phyloP scores from a whole-genome alignment of 2,329 filamentous ascomycete species.

The Dactylonectria macrodidyma region DNA sequence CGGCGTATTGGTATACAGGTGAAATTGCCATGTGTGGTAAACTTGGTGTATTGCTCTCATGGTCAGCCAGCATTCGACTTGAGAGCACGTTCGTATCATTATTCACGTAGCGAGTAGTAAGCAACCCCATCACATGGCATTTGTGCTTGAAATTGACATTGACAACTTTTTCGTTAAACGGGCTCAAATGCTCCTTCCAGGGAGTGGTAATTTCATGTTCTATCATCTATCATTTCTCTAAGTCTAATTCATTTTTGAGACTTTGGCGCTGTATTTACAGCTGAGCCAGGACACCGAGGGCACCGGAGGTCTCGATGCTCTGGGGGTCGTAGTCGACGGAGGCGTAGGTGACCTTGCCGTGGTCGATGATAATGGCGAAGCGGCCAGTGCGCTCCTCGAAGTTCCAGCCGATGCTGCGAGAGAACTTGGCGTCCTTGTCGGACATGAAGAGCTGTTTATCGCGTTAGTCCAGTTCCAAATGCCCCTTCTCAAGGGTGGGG shows the following conservation, averaged over 20 bases:
- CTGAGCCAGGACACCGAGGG: conserved; percentile 68
- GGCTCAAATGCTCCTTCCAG: conserved; percentile 26
- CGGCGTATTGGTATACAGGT: neutral
- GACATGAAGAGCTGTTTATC: conserved; percentile 78
- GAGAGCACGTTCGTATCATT: neutral
- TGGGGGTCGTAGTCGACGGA: conserved; percentile 74
- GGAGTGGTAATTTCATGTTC: conserved; percentile 30
- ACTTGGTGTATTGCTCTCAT: conserved; percentile 33
- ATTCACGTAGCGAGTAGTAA: conserved; percentile 6
- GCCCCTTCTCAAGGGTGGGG: neutral
- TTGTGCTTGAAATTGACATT: too few relatives aligned
- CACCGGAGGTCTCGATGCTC: conserved; percentile 65
- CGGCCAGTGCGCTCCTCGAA: conserved; percentile 81
- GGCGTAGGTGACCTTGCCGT: conserved; percentile 87
- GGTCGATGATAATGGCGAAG: conserved; percentile 85
- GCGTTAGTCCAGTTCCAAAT: conserved; percentile 14
- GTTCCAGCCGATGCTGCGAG: conserved; percentile 83
- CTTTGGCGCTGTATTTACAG: conserved; percentile 55
- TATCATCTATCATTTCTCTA: conserved; percentile 41
- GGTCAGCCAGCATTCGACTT: conserved; percentile 26
- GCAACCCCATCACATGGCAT: neutral
- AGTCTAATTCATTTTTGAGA: conserved; percentile 25
- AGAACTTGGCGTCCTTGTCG: conserved; percentile 79
- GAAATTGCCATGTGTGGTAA: conserved; percentile 23
- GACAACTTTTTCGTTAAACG: neutral